Evolutionary conservation across 164 flowering plant genomes (phyloP), one percentile per base, ranked within the genome.

Genomic region (Tetrastigma voinierianum): DNA sequence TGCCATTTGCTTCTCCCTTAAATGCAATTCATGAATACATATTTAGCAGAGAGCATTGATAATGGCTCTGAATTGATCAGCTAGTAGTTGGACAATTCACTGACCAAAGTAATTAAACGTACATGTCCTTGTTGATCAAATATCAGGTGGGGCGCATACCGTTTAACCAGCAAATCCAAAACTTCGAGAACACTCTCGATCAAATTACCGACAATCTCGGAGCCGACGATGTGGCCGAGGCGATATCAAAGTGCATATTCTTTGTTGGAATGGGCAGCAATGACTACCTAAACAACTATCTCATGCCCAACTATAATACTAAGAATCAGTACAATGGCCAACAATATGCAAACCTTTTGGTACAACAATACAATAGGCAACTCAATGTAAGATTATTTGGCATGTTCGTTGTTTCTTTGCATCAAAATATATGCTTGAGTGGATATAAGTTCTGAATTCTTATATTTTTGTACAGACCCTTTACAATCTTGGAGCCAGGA

Each of bases 221-320:
- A 0, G 95, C 90, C 0, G 79, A 63, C 6, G 83, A 81, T 24
- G 82, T 79, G 9, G 82, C 89, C 0, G 40, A 58, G 15, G 72
- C 83, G 0, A 51, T 94, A 4, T 72, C 74, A 0, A 64, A 66
- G 19, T 84, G 88, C 82, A 77, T 94, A 44, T 90, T 94, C 84
- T 91, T 90, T 56, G 87, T 94, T 0, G 98, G 97, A n/a, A 88
- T 94, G 93, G 97, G 98, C 9, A 94, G 97, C 84, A 94, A 94
- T 63, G 98, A 94, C 84, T 90, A 94, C 78, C 84, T 90, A n/a
- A 94, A 94, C 87, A 96, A 96, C 69, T 96, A 96, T 72, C 82
- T 96, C 45, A 86, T 96, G 95, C 97, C 98, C 6, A 93, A 86
- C 69, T 96, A 89, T 68, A 59, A 68, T 0, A 96, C 98, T n/a